Base-by-base conservation (phyloP, 2,329 filamentous ascomycete genomes). In the Neonectria magnoliae region DNA sequence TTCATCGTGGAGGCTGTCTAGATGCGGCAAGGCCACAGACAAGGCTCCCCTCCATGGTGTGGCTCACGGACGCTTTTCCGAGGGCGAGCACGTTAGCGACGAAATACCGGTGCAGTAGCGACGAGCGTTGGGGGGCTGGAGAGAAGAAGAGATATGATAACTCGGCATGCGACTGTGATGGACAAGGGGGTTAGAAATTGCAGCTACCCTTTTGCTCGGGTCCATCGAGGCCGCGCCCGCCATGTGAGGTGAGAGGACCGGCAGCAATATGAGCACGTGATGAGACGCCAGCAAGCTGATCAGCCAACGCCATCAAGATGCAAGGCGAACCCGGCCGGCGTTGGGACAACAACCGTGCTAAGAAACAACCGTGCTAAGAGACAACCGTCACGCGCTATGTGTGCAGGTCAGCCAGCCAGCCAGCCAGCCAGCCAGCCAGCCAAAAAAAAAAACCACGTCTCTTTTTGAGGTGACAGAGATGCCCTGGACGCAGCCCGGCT, bases 131-230 rank as follows among this genome's bases (percentile, higher is more conserved):
- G 36, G 36, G 36, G 36, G 8, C 36, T 38, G 14, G 22, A 25
- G 20, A 53, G 31, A 22, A 53, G 29, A 22, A 16, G 53, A 42
- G 38, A 42, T 42, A 56, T 56, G 6, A 56, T 13, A 55, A 31
- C 13, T 20, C 27, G 29, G 54, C 18, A 25, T 47, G 27, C 38
- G 16, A 42, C 38, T 42, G 38, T 42, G 38, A 42, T 42, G n/a
- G 27, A 51, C 47, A 33, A 36, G 29, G 61, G 48, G 29, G 18
- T 38, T 54, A 44, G 42, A 18, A 59, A 54, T 31, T 36, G 44
- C 44, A 51, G 56, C 55, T 56, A 63, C 48, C 53, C 50, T 53
- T 50, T 58, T 42, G 36, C 54, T 31, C 25, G 22, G 50, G 29
- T 16, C 13, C 51, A 41, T 22, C 44, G 20, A 48, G n/a, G 50